phyloP scores from a whole-genome alignment of 352 stramenopile species.

The Globisporangium abappressorium region DNA sequence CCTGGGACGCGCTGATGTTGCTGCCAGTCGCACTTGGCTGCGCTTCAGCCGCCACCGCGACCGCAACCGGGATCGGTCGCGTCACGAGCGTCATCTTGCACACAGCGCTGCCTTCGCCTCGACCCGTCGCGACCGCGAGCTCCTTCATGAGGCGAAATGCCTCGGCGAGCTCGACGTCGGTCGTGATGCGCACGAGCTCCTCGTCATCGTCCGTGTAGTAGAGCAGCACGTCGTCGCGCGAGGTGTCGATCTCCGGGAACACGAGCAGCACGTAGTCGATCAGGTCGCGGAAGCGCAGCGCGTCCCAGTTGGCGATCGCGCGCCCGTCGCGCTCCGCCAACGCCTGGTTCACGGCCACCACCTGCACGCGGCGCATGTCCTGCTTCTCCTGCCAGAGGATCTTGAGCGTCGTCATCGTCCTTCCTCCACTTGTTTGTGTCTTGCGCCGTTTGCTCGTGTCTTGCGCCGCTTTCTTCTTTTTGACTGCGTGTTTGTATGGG shows the following conservation, averaged over 20 bases:
- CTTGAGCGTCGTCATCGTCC: constrained; percentile 79
- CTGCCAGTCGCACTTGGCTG: constrained; percentile 17
- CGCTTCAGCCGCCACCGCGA: constrained; percentile 13
- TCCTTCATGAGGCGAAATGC: constrained; percentile 77
- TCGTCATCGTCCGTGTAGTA: constrained; percentile 85
- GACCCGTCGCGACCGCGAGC: constrained; percentile 41
- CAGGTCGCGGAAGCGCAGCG: constrained; percentile 58
- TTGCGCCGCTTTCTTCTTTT: not conserved
- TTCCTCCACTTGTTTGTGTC: not conserved
- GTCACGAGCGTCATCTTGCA: constrained; percentile 72
- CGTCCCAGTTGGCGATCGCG: constrained; percentile 20
- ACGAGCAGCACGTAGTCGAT: constrained; percentile 65
- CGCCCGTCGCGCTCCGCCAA: constrained; percentile 49
- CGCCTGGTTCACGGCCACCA: constrained; percentile 58
- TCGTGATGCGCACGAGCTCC: constrained; percentile 81
- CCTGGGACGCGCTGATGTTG: constrained; percentile 22
- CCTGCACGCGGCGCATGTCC: constrained; percentile 84
- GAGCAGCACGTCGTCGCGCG: constrained; percentile 44
- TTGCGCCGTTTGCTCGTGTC: not conserved
- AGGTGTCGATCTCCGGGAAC: constrained; percentile 49
- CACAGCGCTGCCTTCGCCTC: constrained; percentile 40
- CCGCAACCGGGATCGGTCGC: constrained; percentile 16
- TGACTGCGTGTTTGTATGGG: not conserved
- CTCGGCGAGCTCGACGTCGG: constrained; percentile 75
- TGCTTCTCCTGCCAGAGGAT: constrained; percentile 78